A percentile compares a stretch with the other conserved stretches of the same genome.
Conservation (phyloP, 805 yeast genomes). For the Candida tammaniensis region DNA sequence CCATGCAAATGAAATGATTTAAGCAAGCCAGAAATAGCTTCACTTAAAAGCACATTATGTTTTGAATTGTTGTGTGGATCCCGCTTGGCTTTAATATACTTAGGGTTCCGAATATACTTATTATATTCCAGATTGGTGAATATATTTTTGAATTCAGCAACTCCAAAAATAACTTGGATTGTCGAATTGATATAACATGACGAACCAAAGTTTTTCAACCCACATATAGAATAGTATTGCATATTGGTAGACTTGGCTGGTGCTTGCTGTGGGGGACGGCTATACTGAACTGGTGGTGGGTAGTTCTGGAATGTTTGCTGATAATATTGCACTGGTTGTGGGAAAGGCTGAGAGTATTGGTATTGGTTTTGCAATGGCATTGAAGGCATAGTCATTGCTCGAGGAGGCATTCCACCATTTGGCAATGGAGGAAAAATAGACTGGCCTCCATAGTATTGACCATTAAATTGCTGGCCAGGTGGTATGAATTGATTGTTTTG, state of each 20-base stretch:
- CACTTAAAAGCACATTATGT: constrained; percentile 35
- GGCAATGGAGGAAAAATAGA: not conserved
- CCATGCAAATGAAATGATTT: constrained; percentile 58
- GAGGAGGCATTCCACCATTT: not conserved
- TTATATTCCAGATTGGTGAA: constrained; percentile 47
- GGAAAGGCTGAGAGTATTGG: constrained; percentile 1
- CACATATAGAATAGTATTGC: constrained; percentile 53
- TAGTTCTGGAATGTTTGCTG: not conserved
- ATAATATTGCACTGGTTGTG: constrained; percentile 1
- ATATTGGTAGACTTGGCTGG: constrained; percentile 9
- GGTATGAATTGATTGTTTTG: too few species aligned
- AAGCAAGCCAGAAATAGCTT: constrained; percentile 53
- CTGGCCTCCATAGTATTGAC: too few species aligned
- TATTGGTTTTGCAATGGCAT: constrained; percentile 4
- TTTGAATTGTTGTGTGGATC: constrained; percentile 15
- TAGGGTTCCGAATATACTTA: constrained; percentile 37
- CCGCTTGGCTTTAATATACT: constrained; percentile 22
- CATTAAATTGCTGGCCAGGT: too few species aligned
- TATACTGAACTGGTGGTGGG: not conserved
- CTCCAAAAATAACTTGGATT: constrained; percentile 65
- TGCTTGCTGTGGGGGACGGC: not conserved
- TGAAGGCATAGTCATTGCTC: constrained; percentile 2
- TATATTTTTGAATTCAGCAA: constrained; percentile 46
- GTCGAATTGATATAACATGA: constrained; percentile 77
- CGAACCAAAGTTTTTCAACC: constrained; percentile 65